phyloP scores from a whole-genome alignment of 352 stramenopile species.

The Pythium grandisporangium region DNA sequence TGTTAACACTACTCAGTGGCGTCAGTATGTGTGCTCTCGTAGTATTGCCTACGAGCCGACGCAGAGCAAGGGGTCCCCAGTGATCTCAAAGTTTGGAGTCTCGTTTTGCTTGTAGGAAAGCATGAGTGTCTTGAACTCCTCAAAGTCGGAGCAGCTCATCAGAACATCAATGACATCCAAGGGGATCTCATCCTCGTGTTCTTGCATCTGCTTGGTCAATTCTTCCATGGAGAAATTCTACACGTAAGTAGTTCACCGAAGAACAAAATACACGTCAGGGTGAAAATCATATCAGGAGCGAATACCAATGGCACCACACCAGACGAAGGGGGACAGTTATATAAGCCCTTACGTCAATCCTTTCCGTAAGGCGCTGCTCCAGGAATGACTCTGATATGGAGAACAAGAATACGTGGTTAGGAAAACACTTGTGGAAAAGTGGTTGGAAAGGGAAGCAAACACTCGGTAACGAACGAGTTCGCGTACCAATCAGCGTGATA shows the following conservation, averaged over 20 bases:
- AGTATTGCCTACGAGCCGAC: conserved; percentile 15
- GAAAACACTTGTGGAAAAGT: too few relatives aligned
- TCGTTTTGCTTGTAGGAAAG: conserved; percentile 84
- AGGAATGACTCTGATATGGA: conserved; percentile 47
- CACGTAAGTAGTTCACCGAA: neutral
- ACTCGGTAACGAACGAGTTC: too few relatives aligned
- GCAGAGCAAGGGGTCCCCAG: conserved; percentile 43
- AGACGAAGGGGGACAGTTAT: neutral
- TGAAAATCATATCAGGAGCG: conserved; percentile 1
- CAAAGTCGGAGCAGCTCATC: conserved; percentile 76
- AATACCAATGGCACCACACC: neutral
- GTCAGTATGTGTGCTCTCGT: neutral
- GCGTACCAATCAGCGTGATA: conserved; percentile 62
- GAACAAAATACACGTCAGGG: neutral
- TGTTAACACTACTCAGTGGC: too few relatives aligned
- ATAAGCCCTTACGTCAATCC: conserved; percentile 38
- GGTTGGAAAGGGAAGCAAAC: too few relatives aligned
- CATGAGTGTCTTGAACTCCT: conserved; percentile 85
- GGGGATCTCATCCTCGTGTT: conserved; percentile 79
- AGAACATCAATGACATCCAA: conserved; percentile 74
- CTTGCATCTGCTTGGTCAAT: conserved; percentile 69
- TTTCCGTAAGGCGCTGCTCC: conserved; percentile 45
- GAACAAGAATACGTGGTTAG: too few relatives aligned
- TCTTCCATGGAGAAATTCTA: conserved; percentile 81
- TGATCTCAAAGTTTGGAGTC: conserved; percentile 66